Evolutionary conservation across 352 stramenopile genomes (phyloP).

Genomic region (Thalassiosira delicatula): DNA sequence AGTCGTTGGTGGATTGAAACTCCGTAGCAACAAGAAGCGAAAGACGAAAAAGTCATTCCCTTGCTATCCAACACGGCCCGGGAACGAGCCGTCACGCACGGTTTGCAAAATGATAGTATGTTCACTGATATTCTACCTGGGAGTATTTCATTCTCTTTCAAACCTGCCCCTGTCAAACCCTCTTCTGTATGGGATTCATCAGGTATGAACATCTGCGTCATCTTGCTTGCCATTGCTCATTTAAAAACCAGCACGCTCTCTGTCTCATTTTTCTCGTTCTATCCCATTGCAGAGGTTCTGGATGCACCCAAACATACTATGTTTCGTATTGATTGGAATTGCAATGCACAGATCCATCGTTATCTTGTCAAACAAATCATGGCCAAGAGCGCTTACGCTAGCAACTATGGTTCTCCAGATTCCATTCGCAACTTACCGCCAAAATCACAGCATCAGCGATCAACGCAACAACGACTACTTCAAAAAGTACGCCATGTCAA

Average conservation of each 20-base stretch:
- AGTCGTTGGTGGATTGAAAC: conserved; percentile 69
- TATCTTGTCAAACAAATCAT: not conserved
- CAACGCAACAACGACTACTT: conserved; percentile 84
- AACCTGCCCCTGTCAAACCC: no score
- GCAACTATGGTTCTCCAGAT: conserved; percentile 33
- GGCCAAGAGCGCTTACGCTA: no score
- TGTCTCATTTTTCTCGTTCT: no score
- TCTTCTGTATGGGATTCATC: no score
- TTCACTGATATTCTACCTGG: conserved; percentile 90
- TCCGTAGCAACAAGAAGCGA: conserved; percentile 6
- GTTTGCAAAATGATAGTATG: conserved; percentile 66
- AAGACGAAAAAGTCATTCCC: no score
- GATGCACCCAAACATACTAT: no score
- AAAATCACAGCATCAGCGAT: conserved; percentile 45
- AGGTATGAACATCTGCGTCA: no score
- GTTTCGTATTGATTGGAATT: conserved; percentile 87
- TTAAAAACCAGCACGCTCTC: no score
- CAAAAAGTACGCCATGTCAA: conserved; percentile 86
- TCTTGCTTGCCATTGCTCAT: no score
- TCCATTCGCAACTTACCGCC: conserved; percentile 28
- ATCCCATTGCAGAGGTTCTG: no score
- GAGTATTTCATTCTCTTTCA: no score
- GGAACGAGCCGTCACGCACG: not conserved
- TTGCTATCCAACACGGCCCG: not conserved
- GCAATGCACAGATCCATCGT: conserved; percentile 58